Base-by-base conservation (phyloP, 768 basidiomycete species). In the Pleurotus giganteus region DNA sequence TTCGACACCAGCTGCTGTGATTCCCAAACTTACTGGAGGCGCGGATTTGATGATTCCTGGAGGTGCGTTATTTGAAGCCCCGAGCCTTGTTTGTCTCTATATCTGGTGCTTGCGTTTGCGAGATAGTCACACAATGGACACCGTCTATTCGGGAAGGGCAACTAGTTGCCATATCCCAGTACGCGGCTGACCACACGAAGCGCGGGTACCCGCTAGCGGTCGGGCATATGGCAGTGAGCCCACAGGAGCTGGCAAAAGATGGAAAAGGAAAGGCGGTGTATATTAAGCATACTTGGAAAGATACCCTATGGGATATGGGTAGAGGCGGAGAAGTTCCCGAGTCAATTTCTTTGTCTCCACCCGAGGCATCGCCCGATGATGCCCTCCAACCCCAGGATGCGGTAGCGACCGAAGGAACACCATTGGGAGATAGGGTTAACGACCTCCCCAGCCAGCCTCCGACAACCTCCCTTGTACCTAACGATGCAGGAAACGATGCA, bases 21-120 rank as follows among this genome's bases (percentile, higher is more conserved):
- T 92, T 32, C 86, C 86, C 1, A 75, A 85, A 23, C 77, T 94
- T 11, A 71, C 83, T 2, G 82, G 82, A 8, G 91, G 92, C n/a
- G 89, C 91, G 0, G 91, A 94, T 71, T 78, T 94, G 6, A 93
- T 94, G 90, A 84, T 89, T 29, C 89, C 91, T 3, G 91, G 91
- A 69, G 88, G 89, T 88, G 64, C 64, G 84, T 73, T 27, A 7
- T 24, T 37, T 42, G 39, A 21, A 29, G 13, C 1, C 21, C 13
- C 19, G 4, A 53, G 31, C 17, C 11, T 12, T 55, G 17, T 21
- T 44, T 47, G 29, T 31, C 37, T n/a, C 27, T 28, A 31, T 55
- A 45, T 42, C 41, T 7, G 32, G 19, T 44, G 29, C 27, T 23
- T 41, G 32, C 13, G 26, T 66, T 76, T 76, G 34, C 4, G 26